Percentiles rank a stretch among this genome's conserved stretches.
Conservation (phyloP, 345 rosid species). For the Brassica rapa region DNA sequence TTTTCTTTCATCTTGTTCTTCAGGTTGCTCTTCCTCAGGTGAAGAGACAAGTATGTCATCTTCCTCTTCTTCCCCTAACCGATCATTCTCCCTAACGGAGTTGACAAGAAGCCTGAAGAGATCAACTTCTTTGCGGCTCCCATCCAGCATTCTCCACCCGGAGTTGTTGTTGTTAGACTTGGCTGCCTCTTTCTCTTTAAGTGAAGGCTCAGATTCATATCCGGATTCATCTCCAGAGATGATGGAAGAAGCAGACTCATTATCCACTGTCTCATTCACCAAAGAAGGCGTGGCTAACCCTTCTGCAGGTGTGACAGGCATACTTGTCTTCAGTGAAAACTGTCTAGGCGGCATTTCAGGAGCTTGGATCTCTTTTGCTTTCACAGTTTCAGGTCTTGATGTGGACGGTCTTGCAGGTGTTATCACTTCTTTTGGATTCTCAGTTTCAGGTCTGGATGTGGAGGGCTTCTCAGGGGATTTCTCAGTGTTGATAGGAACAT, state of each 20-base stretch:
- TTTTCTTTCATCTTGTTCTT: conserved; percentile 18
- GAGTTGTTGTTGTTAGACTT: conserved; percentile 7
- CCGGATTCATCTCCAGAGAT: conserved; percentile 31
- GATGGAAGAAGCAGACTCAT: conserved; percentile 22
- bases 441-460: conserved; percentile 20
- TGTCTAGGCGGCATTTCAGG: background rate
- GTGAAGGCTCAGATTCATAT: conserved; percentile 32
- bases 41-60: conserved; percentile 19
- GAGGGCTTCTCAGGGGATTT: background rate
- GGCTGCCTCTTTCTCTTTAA: conserved; percentile 23
- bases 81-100: conserved; percentile 35
- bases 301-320: conserved; percentile 16
- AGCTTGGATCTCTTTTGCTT: conserved; percentile 9
- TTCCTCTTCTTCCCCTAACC: conserved; percentile 12
- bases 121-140: conserved; percentile 32
- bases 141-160: conserved; percentile 23
- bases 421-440: conserved; percentile 14
- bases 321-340: background rate
- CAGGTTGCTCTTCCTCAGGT: conserved; percentile 8
- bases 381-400: conserved; percentile 6
- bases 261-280: conserved; percentile 18
- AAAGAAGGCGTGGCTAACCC: background rate
- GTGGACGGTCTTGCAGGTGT: background rate
- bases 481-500: background rate
- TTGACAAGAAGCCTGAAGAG: conserved; percentile 39